Percentiles rank a stretch among this genome's conserved stretches.
phyloP scores from a whole-genome alignment of 495 filamentous ascomycete genomes.

The Achaetomiella virescens region DNA sequence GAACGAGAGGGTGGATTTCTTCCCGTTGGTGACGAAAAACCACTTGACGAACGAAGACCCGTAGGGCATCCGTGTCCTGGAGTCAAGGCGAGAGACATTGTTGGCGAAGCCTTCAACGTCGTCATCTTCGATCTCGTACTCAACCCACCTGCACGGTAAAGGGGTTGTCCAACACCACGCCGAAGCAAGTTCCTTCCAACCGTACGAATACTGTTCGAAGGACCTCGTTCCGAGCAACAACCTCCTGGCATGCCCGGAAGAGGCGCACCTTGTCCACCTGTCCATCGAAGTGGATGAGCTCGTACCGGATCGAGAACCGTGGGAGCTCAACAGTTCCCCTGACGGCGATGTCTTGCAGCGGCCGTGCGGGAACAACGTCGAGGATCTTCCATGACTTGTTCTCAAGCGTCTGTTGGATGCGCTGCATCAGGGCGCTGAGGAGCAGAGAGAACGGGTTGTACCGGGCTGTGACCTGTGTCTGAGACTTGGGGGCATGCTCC shows the following conservation, averaged over 20 bases:
- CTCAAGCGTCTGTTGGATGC: slow-evolving; percentile 5
- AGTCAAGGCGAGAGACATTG: too few species aligned
- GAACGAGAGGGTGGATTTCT: slow-evolving; percentile 56
- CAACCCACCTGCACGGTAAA: slow-evolving; percentile 36
- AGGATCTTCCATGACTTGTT: slow-evolving; percentile 12
- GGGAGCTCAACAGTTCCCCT: slow-evolving; percentile 50
- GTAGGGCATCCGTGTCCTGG: too few species aligned
- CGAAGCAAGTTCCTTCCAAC: neutral
- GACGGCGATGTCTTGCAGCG: slow-evolving; percentile 53
- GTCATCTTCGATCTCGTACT: slow-evolving; percentile 37
- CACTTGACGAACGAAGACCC: too few species aligned
- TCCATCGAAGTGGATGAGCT: slow-evolving; percentile 34
- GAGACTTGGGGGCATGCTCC: neutral
- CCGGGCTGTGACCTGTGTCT: too few species aligned
- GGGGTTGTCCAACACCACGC: slow-evolving; percentile 43
- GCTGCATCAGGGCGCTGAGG: neutral
- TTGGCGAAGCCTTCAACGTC: slow-evolving; percentile 19
- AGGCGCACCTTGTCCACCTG: slow-evolving; percentile 23
- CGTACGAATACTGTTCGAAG: slow-evolving; percentile 62
- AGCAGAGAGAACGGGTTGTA: slow-evolving; percentile 18
- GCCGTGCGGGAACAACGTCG: slow-evolving; percentile 18
- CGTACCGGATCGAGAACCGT: slow-evolving; percentile 41
- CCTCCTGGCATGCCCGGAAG: slow-evolving; percentile 27
- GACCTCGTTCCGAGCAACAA: slow-evolving; percentile 57
- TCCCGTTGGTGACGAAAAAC: too few species aligned